Conservation (phyloP, 2,329 filamentous ascomycete genomes). For the Iodosphaeria phyllophila region DNA sequence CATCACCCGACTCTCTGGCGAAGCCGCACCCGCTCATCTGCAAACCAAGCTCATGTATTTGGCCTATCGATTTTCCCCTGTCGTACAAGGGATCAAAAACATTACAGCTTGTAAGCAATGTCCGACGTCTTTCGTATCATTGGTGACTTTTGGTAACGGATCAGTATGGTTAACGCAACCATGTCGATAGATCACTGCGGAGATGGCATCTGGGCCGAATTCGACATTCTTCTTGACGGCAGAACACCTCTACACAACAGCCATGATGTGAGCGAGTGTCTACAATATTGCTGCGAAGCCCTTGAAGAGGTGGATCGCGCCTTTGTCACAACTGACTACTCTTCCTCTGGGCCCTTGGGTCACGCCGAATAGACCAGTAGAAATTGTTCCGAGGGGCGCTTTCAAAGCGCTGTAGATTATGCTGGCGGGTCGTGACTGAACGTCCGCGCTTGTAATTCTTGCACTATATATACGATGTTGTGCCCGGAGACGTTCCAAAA, state of each 20-base stretch:
- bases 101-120: too few relatives aligned
- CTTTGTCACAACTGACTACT: slow-evolving; percentile 21
- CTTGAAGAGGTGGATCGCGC: slow-evolving; percentile 19
- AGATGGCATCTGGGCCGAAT: slow-evolving; percentile 43
- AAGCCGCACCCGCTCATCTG: slow-evolving; percentile 29
- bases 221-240: slow-evolving; percentile 37
- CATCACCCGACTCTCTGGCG: slow-evolving; percentile 37
- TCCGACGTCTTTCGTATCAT: too few relatives aligned
- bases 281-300: slow-evolving; percentile 42
- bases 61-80: slow-evolving; percentile 34
- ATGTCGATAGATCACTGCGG: slow-evolving; percentile 30
- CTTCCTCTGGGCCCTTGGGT: too few relatives aligned
- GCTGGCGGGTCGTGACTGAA: too few relatives aligned
- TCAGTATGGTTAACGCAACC: too few relatives aligned
- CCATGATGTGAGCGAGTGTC: slow-evolving; percentile 42
- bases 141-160: too few relatives aligned
- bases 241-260: slow-evolving; percentile 28
- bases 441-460: too few relatives aligned
- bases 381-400: too few relatives aligned
- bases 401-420: too few relatives aligned
- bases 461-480: too few relatives aligned
- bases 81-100: slow-evolving; percentile 33
- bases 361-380: too few relatives aligned
- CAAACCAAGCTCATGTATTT: slow-evolving; percentile 39
- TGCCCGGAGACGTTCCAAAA: too few relatives aligned